These are phyloP conservation scores for Mycena kentingensis DNA, from an alignment of 768 basidiomycete genomes.

Conservation along the genomic window DNA sequence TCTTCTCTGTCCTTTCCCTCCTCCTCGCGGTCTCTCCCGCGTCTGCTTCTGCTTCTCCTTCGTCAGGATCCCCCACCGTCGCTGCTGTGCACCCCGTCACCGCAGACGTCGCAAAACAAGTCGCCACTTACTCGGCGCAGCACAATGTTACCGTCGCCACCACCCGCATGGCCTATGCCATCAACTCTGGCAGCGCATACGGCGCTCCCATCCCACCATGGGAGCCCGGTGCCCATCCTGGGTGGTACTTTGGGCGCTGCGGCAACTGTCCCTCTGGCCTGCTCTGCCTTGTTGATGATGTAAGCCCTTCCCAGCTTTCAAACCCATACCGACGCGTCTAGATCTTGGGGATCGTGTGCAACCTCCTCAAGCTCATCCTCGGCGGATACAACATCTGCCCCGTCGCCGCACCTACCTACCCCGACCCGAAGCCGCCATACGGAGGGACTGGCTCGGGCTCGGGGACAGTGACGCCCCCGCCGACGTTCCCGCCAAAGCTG, in stretches of 20 bases:
- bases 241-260: slow-evolving; percentile 18
- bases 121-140: too few relatives aligned
- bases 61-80: too few relatives aligned
- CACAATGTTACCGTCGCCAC: background rate
- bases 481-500: too few relatives aligned
- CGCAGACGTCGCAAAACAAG: too few relatives aligned
- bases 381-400: background rate
- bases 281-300: slow-evolving; percentile 4
- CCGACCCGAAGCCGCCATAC: too few relatives aligned
- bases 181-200: slow-evolving; percentile 1
- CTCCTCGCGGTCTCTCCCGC: background rate
- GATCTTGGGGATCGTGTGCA: slow-evolving; percentile 11
- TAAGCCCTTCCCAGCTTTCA: background rate
- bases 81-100: too few relatives aligned
- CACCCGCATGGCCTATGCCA: background rate
- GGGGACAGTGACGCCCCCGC: too few relatives aligned
- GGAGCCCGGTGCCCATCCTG: slow-evolving; percentile 1
- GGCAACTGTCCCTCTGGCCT: slow-evolving; percentile 4
- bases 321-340: background rate
- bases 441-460: too few relatives aligned
- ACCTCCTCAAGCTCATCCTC: slow-evolving; percentile 2
- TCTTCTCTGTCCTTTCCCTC: slow-evolving; percentile 4
- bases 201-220: slow-evolving; percentile 16
- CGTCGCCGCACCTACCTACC: background rate
- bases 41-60: too few relatives aligned